phyloP scores from a whole-genome alignment of 768 basidiomycete species.

The Paxillus rubicundulus region DNA sequence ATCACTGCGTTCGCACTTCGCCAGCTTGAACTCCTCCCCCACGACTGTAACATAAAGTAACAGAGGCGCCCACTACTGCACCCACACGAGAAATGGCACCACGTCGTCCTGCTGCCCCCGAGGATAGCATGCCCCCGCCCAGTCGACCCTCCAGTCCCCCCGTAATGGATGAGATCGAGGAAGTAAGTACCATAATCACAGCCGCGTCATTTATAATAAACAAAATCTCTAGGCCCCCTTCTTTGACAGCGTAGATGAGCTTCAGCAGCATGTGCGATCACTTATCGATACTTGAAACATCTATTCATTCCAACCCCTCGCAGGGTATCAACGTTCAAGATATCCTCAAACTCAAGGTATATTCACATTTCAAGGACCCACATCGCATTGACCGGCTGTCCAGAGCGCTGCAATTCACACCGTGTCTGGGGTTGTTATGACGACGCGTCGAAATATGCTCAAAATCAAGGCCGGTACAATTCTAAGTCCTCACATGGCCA shows the following conservation, averaged over 20 bases:
- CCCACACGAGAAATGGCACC: conserved; percentile 21
- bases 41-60: too few species aligned
- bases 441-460: conserved; percentile 81
- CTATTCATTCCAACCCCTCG: not conserved
- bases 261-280: conserved; percentile 68
- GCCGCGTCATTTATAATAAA: not conserved
- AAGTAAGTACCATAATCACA: conserved; percentile 25
- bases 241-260: conserved; percentile 81
- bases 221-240: conserved; percentile 45
- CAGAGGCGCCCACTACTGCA: too few species aligned
- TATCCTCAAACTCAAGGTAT: conserved; percentile 87
- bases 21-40: too few species aligned
- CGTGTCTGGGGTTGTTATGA: conserved; percentile 87
- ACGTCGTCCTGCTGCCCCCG: conserved; percentile 25
- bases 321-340: conserved; percentile 96
- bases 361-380: conserved; percentile 7
- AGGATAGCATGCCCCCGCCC: conserved; percentile 26
- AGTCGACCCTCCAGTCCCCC: conserved; percentile 27
- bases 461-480: conserved; percentile 77
- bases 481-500: not conserved
- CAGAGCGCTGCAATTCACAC: conserved; percentile 82
- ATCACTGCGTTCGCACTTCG: not conserved
- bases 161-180: conserved; percentile 39
- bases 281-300: conserved; percentile 7
- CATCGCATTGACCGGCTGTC: not conserved